Conservation (phyloP, 805 yeast genomes). For the Yamadazyma tumulicola region DNA sequence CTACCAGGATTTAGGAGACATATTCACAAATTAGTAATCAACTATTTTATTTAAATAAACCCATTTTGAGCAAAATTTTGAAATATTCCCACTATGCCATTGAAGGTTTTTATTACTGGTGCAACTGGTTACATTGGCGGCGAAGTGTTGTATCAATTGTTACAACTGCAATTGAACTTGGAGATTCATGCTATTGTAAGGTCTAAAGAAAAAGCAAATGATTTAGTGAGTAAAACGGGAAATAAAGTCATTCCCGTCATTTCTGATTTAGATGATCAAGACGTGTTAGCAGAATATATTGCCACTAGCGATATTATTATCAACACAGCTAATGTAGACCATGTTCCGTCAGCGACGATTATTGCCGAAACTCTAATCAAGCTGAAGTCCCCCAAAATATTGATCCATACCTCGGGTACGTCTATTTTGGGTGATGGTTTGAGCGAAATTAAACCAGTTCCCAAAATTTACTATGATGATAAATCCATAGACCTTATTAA, state of each 20-base stretch:
- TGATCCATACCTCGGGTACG: slow-evolving; percentile 37
- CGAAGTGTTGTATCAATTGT: slow-evolving; percentile 17
- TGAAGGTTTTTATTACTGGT: slow-evolving; percentile 23
- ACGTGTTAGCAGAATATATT: slow-evolving; percentile 16
- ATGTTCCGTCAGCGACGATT: slow-evolving; percentile 19
- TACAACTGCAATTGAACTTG: slow-evolving; percentile 12
- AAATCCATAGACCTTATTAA: slow-evolving; percentile 23
- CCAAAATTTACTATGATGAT: slow-evolving; percentile 21
- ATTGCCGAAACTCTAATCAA: slow-evolving; percentile 1
- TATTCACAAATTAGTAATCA: too few species aligned
- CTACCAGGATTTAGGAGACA: too few species aligned
- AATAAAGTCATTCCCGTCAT: slow-evolving; percentile 15
- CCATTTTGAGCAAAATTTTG: too few species aligned
- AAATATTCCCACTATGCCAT: slow-evolving; percentile 10
- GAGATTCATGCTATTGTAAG: slow-evolving; percentile 23
- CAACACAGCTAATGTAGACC: slow-evolving; percentile 29
- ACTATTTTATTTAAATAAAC: too few species aligned
- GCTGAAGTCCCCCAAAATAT: slow-evolving; percentile 9
- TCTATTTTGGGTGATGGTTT: slow-evolving; percentile 22
- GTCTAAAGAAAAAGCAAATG: slow-evolving; percentile 16
- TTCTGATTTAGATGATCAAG: slow-evolving; percentile 19
- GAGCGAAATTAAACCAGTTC: slow-evolving; percentile 13
- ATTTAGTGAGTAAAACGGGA: slow-evolving; percentile 11
- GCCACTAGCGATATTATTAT: slow-evolving; percentile 23
- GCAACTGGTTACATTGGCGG: slow-evolving; percentile 32